Evolutionary conservation across 169 alveolate species (phyloP).

Genomic region (Plasmodium chabaudi): DNA sequence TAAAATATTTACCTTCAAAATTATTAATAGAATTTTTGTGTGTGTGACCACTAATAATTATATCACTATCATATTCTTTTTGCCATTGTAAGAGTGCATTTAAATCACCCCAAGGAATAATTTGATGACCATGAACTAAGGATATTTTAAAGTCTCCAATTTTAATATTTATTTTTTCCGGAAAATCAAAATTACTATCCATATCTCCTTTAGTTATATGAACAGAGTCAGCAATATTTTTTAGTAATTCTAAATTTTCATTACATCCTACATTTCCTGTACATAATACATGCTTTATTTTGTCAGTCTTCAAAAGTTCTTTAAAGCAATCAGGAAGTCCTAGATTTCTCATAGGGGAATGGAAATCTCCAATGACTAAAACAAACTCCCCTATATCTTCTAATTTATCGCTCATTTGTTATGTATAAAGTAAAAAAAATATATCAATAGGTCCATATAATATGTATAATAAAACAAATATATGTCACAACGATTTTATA

Average conservation of each 20-base stretch:
- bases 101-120: constrained; percentile 94
- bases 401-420: constrained; percentile 63
- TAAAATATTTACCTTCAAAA: constrained; percentile 91
- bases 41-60: constrained; percentile 93
- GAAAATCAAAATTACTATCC: constrained; percentile 79
- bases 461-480: constrained; percentile 6
- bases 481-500: background rate
- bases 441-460: constrained; percentile 1
- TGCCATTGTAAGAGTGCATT: constrained; percentile 90
- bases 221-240: constrained; percentile 84
- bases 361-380: constrained; percentile 85
- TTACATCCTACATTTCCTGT: constrained; percentile 87
- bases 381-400: constrained; percentile 81
- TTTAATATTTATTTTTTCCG: constrained; percentile 77
- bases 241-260: constrained; percentile 80
- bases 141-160: constrained; percentile 94
- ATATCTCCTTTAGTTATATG: constrained; percentile 88
- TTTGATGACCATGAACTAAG: constrained; percentile 95
- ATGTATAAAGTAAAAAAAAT: background rate
- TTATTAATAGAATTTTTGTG: constrained; percentile 89
- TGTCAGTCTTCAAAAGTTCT: constrained; percentile 85
- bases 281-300: constrained; percentile 84
- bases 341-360: constrained; percentile 85
- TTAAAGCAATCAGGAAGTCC: constrained; percentile 84
- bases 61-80: constrained; percentile 91